phyloP scores from a whole-genome alignment of 176 grass and related monocot species.

The Cenchrus purpureus region DNA sequence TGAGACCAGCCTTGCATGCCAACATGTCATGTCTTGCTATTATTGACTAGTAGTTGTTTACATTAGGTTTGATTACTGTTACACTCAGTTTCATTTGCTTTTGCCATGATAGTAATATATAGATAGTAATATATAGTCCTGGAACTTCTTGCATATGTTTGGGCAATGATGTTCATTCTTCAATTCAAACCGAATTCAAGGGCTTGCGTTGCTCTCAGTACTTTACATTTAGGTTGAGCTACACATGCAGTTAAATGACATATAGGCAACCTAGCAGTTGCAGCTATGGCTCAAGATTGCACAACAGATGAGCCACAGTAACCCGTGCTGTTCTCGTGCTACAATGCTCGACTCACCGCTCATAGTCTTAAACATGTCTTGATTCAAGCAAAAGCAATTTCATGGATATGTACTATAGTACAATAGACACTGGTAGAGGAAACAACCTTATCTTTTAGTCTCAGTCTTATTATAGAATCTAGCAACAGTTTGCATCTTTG shows the following conservation, averaged over 20 bases:
- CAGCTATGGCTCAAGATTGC: not conserved
- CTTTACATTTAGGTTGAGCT: not conserved
- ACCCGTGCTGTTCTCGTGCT: not conserved
- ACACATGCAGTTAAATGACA: not conserved
- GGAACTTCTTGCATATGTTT: not conserved
- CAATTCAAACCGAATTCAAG: not conserved
- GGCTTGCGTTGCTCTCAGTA: not conserved
- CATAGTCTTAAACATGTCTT: not conserved
- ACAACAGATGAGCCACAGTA: not conserved
- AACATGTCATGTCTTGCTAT: constrained; percentile 10
- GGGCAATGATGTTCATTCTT: not conserved
- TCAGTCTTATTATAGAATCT: not conserved
- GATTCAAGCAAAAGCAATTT: constrained; percentile 27
- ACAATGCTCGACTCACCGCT: not conserved
- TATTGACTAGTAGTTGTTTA: not conserved
- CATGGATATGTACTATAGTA: constrained; percentile 1
- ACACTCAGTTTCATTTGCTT: not conserved
- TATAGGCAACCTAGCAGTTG: not conserved
- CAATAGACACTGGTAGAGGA: not conserved
- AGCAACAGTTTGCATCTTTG: constrained; percentile 7
- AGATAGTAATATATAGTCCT: not conserved
- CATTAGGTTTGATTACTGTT: not conserved
- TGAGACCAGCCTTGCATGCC: not conserved
- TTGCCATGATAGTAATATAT: not conserved
- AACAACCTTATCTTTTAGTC: not conserved